phyloP scores from a whole-genome alignment of 1,284 basidiomycete genomes.

The Wallemia hederae region DNA sequence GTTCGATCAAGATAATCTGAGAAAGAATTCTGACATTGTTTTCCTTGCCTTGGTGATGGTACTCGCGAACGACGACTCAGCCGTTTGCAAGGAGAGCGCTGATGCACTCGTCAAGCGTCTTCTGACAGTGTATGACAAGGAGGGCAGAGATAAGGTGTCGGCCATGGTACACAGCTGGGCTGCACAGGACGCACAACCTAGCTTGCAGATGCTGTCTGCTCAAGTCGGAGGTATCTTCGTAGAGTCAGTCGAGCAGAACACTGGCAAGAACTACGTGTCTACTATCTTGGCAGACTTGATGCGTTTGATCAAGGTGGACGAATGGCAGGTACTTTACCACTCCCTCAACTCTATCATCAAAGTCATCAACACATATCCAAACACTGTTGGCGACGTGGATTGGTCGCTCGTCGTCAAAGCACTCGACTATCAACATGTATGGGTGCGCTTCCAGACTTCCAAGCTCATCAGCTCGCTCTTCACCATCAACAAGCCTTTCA shows the following conservation, averaged over 20 bases:
- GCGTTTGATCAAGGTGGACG: constrained; percentile 23
- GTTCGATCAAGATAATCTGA: constrained; percentile 45
- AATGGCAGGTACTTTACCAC: constrained; percentile 68
- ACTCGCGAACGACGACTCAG: constrained; percentile 71
- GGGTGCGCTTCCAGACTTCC: constrained; percentile 62
- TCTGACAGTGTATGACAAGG: constrained; percentile 33
- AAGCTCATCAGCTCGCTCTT: constrained; percentile 48
- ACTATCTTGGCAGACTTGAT: constrained; percentile 31
- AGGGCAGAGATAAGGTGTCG: constrained; percentile 29
- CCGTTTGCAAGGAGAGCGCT: constrained; percentile 64
- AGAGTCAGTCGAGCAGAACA: constrained; percentile 28
- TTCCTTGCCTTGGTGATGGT: constrained; percentile 80
- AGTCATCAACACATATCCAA: constrained; percentile 29
- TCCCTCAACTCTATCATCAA: constrained; percentile 37
- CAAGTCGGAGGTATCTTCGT: constrained; percentile 56
- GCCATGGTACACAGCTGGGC: constrained; percentile 60
- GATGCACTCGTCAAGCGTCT: constrained; percentile 51
- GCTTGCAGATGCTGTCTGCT: constrained; percentile 37
- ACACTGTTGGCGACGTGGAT: constrained; percentile 16
- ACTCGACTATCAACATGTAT: constrained; percentile 70
- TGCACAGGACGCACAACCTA: constrained; percentile 27
- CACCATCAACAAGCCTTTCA: constrained; percentile 19
- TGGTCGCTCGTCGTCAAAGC: constrained; percentile 38
- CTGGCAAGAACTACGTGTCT: constrained; percentile 22
- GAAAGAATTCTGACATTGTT: constrained; percentile 60